Evolutionary conservation across 2,329 filamentous ascomycete species (phyloP), one percentile per base, ranked within the genome.

Genomic region (Chalaropsis thielavioides): DNA sequence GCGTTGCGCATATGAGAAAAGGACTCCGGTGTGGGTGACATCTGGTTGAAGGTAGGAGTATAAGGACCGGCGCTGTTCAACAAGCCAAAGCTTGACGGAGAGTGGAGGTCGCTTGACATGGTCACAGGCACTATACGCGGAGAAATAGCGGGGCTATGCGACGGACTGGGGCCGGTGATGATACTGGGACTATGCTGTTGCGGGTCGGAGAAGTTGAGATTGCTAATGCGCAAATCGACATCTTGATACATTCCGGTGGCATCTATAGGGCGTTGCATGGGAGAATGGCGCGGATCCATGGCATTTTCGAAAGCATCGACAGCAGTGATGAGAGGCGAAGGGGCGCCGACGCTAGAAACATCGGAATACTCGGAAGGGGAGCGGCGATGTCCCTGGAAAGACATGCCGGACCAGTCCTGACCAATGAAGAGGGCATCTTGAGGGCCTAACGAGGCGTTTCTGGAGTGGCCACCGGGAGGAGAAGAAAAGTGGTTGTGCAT

Each of bases 351-450:
- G 19, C 90, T 95, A 4, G 87, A 96, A 5, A 96, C 86, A 69
- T 96, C 92, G 2, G 91, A 96, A 71, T 87, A 90, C 70, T 96
- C 92, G n/a, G 92, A 96, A 0, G 90, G 89, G 44, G 84, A 86
- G 71, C 92, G 84, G 70, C 91, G 83, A 73, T 96, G 92, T n/a
- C 83, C 80, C 69, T 89, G 87, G 72, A 95, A 96, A 67, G 83
- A 80, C 15, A 78, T 75, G 65, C 79, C 78, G 51, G 70, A 78
- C 81, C 81, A 84, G 67, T 84, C 81, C 68, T 83, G 81, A n/a
- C 74, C 76, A 2, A 77, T 78, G 35, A 82, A 73, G n/a, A 84
- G 73, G 1, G 82, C 82, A 5, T 81, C 79, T 71, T 83, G 80
- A 1, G 82, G 82, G 0, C 80, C 80, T 1, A 85, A 76, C 3